A percentile compares a stretch with the other conserved stretches of the same genome.
Conservation (phyloP, 495 filamentous ascomycete genomes). For the Penicillium macrosclerotiorum region DNA sequence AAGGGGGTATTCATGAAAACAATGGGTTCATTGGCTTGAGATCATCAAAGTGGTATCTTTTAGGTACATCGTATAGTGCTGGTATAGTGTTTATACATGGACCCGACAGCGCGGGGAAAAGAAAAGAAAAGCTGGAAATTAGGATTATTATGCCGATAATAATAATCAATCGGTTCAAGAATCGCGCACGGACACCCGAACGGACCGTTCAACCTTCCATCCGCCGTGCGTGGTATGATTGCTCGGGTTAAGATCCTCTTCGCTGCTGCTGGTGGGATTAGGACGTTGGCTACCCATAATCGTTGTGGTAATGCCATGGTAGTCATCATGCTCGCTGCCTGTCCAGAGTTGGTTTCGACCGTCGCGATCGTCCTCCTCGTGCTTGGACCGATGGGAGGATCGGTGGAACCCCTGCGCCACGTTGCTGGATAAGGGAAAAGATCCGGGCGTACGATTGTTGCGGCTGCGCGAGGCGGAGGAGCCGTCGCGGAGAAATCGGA, state of each 20-base stretch:
- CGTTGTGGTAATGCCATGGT: slow-evolving; percentile 25
- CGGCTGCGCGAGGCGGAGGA: slow-evolving; percentile 20
- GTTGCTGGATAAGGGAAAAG: slow-evolving; percentile 20
- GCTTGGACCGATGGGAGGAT: slow-evolving; percentile 8
- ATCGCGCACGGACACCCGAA: slow-evolving; percentile 26
- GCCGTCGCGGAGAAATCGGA: slow-evolving; percentile 31
- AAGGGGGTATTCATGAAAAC: too few relatives aligned
- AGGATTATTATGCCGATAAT: not conserved
- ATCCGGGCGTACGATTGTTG: slow-evolving; percentile 13
- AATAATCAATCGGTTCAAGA: slow-evolving; percentile 6
- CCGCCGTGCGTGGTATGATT: not conserved
- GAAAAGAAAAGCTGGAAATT: too few relatives aligned
- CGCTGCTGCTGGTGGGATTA: slow-evolving; percentile 16
- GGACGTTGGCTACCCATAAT: slow-evolving; percentile 20
- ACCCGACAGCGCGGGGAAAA: too few relatives aligned
- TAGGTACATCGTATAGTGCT: too few relatives aligned
- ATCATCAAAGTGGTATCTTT: too few relatives aligned
- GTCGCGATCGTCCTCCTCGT: slow-evolving; percentile 5
- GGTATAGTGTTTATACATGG: too few relatives aligned
- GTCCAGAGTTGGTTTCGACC: slow-evolving; percentile 20
- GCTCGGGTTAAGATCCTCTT: slow-evolving; percentile 22
- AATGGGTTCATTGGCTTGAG: too few relatives aligned
- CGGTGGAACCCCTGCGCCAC: slow-evolving; percentile 11
- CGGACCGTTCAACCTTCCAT: slow-evolving; percentile 28
- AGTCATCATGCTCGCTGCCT: slow-evolving; percentile 19